Evolutionary conservation across 208 protist genomes (phyloP).

Genomic region (Trichomonas vaginalis): DNA sequence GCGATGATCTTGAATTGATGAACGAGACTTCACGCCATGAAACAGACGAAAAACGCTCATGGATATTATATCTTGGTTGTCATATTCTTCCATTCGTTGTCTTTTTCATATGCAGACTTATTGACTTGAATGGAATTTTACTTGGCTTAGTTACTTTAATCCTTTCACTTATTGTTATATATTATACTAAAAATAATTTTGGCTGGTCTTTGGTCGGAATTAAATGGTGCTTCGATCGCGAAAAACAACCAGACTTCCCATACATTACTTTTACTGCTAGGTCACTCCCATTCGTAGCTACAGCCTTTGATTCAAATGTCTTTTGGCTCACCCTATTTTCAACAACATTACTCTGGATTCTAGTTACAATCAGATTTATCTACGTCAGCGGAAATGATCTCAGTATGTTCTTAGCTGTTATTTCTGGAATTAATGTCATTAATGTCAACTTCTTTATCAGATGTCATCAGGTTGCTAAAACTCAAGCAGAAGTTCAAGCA

Average conservation of each 20-base stretch:
- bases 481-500: neutral
- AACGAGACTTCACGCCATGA: neutral
- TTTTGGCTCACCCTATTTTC: neutral
- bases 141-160: neutral
- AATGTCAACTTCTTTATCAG: neutral
- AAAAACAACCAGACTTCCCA: neutral
- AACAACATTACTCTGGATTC: neutral
- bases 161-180: neutral
- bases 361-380: neutral
- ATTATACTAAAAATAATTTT: neutral
- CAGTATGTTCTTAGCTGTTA: neutral
- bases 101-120: neutral
- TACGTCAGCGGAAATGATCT: neutral
- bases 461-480: neutral
- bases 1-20: neutral
- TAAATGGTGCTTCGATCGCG: neutral
- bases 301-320: neutral
- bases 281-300: neutral
- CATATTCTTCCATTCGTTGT: neutral
- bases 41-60: neutral
- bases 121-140: neutral
- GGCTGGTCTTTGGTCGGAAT: neutral
- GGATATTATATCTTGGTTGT: neutral
- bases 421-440: neutral
- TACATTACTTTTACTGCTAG: neutral